These are phyloP conservation scores for Pythium chondricola DNA, from an alignment of 352 stramenopile species.

Conservation along the genomic window DNA sequence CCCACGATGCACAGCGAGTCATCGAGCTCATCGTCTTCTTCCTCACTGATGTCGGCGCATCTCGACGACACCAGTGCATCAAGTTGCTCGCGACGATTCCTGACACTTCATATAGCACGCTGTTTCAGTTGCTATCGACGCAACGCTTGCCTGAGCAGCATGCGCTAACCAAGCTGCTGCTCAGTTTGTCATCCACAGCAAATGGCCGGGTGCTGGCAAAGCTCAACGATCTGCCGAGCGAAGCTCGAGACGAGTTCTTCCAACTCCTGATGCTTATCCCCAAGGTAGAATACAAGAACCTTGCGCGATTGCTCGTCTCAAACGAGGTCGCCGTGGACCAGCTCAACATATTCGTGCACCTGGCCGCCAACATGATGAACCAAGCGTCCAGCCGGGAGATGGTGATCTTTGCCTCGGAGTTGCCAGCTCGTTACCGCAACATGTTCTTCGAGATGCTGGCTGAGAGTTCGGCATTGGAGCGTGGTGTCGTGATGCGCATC, in stretches of 20 bases:
- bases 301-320: constrained; percentile 48
- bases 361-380: constrained; percentile 64
- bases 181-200: constrained; percentile 34
- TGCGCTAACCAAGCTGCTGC: constrained; percentile 51
- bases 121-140: constrained; percentile 46
- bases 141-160: constrained; percentile 54
- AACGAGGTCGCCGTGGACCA: constrained; percentile 32
- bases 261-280: constrained; percentile 54
- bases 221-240: constrained; percentile 25
- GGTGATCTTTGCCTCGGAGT: constrained; percentile 45
- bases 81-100: constrained; percentile 38
- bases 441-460: constrained; percentile 46
- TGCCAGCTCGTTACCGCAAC: constrained; percentile 31
- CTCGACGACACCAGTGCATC: constrained; percentile 37
- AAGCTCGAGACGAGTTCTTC: constrained; percentile 58
- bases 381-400: constrained; percentile 60
- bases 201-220: constrained; percentile 46
- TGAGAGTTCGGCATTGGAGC: constrained; percentile 33
- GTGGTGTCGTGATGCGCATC: constrained; percentile 51
- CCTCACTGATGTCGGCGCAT: constrained; percentile 32
- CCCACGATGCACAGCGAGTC: too few relatives aligned
- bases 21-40: constrained; percentile 35
- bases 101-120: constrained; percentile 19
- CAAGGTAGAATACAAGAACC: constrained; percentile 49
- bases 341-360: constrained; percentile 35